These are phyloP conservation scores for Cytospora piceae DNA, from an alignment of 2,329 filamentous ascomycete genomes.

Conservation along the genomic window DNA sequence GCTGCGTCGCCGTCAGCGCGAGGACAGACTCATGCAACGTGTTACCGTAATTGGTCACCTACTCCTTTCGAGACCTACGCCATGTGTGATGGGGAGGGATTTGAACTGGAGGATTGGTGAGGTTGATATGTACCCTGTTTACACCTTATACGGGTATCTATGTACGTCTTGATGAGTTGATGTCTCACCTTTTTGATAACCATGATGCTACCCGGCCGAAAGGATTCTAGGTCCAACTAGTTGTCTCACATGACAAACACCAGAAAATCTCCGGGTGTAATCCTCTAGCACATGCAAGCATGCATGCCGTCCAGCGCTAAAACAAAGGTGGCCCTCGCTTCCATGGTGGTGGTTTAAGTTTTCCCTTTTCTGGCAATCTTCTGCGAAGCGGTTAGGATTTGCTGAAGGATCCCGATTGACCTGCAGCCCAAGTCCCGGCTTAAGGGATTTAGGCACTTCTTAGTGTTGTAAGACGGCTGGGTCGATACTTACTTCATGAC, in stretches of 20 bases:
- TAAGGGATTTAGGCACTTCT: too few species aligned
- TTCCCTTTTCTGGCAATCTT: background rate
- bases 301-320: slow-evolving; percentile 26
- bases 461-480: too few species aligned
- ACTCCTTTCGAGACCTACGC: too few species aligned
- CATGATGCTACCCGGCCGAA: background rate
- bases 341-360: too few species aligned
- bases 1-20: too few species aligned
- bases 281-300: background rate
- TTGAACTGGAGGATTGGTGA: background rate
- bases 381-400: background rate
- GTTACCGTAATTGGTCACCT: too few species aligned
- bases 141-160: background rate
- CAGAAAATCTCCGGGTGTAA: background rate
- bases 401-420: background rate
- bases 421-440: too few species aligned
- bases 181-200: background rate
- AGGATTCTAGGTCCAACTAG: background rate
- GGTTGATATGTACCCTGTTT: too few species aligned
- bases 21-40: too few species aligned
- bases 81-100: background rate
- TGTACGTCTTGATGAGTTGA: background rate
- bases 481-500: too few species aligned
- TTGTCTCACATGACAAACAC: background rate
- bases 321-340: slow-evolving; percentile 6